Evolutionary conservation across 495 filamentous ascomycete species (phyloP), one percentile per base, ranked within the genome.

Genomic region (Endocarpon pusillum): DNA sequence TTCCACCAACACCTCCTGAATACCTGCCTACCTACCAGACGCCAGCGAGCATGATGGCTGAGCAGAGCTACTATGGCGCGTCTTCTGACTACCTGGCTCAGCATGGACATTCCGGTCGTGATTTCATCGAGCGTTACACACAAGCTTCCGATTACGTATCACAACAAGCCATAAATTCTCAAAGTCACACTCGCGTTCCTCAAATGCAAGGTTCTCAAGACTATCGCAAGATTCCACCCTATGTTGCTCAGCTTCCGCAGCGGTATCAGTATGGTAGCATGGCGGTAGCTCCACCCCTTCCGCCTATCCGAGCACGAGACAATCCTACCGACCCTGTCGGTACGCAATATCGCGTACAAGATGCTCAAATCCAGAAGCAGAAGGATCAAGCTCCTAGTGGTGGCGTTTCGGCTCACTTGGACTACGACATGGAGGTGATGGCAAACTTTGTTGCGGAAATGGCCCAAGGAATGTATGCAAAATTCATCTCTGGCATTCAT

Each of bases 371-470:
- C 7, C 54, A 49, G 21, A 40, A 41, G 24, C 55, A 46, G 14
- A 71, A 64, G 48, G 65, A 67, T 42, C 61, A 68, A 32, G 69
- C 66, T 42, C 46, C 65, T 3, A 63, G 69, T 54, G 89, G 89
- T 60, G 89, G 89, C 44, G 91, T 99, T 24, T 86, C 89, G 46
- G 81, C 82, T 36, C 78, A 91, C 55, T 71, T 99, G 53, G 91
- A 99, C 62, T 99, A 99, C 56, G 89, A 96, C 53, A 89, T 96
- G 74, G 85, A 94, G 43, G 67, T 82, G 53, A 99, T 96, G 85
- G 80, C 85, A 36, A 86, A 94, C 49, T 99, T 93, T 59, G 89
- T 99, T 50, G 75, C 84, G 34, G 81, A 94, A 48, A 91, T 86
- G 74, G 74, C 89, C 34, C 73, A 80, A 55, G 64, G 70, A 68